Evolutionary conservation across 2,329 filamentous ascomycete genomes (phyloP).

Genomic region (Rhytidhysteron rufulum): DNA sequence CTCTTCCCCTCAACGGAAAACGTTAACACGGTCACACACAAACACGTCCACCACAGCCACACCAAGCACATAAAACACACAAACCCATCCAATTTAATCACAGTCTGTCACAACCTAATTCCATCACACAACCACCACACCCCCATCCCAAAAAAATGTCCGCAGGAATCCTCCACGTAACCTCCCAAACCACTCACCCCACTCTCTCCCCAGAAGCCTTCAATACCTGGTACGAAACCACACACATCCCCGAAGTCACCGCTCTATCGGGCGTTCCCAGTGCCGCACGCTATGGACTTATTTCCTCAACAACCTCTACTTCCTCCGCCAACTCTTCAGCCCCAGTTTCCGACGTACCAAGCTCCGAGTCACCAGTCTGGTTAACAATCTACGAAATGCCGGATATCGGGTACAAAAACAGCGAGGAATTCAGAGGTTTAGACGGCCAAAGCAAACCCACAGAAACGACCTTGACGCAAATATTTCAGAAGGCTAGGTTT

Average conservation of each 20-base stretch:
- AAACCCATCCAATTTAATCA: too few relatives aligned
- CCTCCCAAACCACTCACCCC: conserved; percentile 12
- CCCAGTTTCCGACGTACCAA: conserved; percentile 5
- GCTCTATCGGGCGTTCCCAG: conserved; percentile 17
- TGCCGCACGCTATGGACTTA: conserved; percentile 19
- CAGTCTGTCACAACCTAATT: too few relatives aligned
- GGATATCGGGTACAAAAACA: conserved; percentile 16
- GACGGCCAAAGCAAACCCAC: conserved; percentile 18
- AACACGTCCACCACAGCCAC: too few relatives aligned
- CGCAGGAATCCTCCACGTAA: conserved; percentile 24
- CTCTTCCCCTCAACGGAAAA: too few relatives aligned
- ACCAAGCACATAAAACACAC: too few relatives aligned
- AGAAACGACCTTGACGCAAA: conserved; percentile 12
- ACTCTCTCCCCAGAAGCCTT: conserved; percentile 13
- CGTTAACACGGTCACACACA: too few relatives aligned
- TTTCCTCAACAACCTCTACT: too few relatives aligned
- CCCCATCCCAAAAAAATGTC: too few relatives aligned
- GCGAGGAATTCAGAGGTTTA: conserved; percentile 18
- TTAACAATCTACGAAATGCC: conserved; percentile 26
- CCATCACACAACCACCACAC: too few relatives aligned
- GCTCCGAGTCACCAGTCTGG: conserved; percentile 16
- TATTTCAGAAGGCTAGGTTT: conserved; percentile 24
- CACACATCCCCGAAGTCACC: conserved; percentile 17
- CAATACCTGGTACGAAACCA: conserved; percentile 26
- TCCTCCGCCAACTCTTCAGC: conserved; percentile 12